A percentile compares a stretch with the other conserved stretches of the same genome.
These are phyloP conservation scores for Thelonectria rubi DNA, from an alignment of 2,329 filamentous ascomycete species.

Conservation along the genomic window DNA sequence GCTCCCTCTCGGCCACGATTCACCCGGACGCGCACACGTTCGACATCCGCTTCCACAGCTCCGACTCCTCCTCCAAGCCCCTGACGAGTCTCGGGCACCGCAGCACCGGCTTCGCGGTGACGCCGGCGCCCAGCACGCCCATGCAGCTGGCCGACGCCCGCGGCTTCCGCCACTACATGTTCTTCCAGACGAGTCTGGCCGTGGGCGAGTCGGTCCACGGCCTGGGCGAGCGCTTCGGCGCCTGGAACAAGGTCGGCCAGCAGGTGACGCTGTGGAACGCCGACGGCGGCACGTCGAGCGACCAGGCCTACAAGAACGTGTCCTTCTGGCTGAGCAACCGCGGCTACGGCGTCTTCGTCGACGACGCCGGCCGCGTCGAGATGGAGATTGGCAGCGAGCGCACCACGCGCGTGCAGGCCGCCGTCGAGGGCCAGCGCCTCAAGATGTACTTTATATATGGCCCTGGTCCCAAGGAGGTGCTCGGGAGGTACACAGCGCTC, in stretches of 20 bases:
- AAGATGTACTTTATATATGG: constrained; percentile 81
- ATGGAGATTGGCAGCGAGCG: constrained; percentile 79
- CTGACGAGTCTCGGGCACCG: constrained; percentile 52
- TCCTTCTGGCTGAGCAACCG: constrained; percentile 75
- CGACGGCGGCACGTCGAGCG: constrained; percentile 72
- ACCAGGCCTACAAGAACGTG: constrained; percentile 78
- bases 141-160: constrained; percentile 49
- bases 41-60: constrained; percentile 51
- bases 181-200: constrained; percentile 62
- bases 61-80: constrained; percentile 47
- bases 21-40: constrained; percentile 49
- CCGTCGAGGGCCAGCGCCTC: constrained; percentile 72
- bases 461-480: constrained; percentile 74
- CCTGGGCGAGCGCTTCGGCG: constrained; percentile 79
- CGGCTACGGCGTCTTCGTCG: constrained; percentile 82
- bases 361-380: constrained; percentile 74
- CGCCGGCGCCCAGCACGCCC: constrained; percentile 45
- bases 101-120: constrained; percentile 52
- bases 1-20: constrained; percentile 49
- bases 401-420: constrained; percentile 75
- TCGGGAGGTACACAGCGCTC: constrained; percentile 72
- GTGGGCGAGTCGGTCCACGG: constrained; percentile 76
- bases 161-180: constrained; percentile 64
- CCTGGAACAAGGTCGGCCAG: constrained; percentile 80
- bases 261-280: constrained; percentile 71